Evolutionary conservation across 164 flowering plant species (phyloP).

Genomic region (Aristolochia californica): DNA sequence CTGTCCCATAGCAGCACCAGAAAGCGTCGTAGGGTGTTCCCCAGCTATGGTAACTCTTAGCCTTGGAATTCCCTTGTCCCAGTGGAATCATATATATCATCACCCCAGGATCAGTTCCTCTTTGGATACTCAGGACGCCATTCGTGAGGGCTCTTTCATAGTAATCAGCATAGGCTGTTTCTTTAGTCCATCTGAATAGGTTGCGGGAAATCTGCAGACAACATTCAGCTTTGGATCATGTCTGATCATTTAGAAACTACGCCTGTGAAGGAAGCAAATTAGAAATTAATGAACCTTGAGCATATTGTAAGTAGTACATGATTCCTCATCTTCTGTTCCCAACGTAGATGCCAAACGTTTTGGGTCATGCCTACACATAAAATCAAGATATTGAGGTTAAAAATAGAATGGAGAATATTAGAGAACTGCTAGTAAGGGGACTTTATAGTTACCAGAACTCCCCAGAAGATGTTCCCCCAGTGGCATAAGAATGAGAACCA

Average conservation of each 20-base stretch:
- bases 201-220: slow-evolving; percentile 59
- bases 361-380: slow-evolving; percentile 60
- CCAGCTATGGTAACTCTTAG: slow-evolving; percentile 61
- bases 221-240: neutral
- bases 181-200: slow-evolving; percentile 91
- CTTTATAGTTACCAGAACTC: slow-evolving; percentile 63
- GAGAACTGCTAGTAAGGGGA: neutral
- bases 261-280: neutral
- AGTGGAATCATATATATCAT: slow-evolving; percentile 95
- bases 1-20: slow-evolving; percentile 99
- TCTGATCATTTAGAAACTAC: no score
- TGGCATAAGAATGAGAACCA: slow-evolving; percentile 80
- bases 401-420: neutral
- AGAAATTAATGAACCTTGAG: slow-evolving; percentile 45
- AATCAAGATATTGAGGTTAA: neutral
- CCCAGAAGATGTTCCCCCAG: slow-evolving; percentile 80
- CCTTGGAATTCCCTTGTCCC: slow-evolving; percentile 71
- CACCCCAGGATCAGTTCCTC: slow-evolving; percentile 80
- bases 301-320: slow-evolving; percentile 95
- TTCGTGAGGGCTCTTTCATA: slow-evolving; percentile 90
- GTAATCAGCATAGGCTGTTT: slow-evolving; percentile 79
- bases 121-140: slow-evolving; percentile 83
- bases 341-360: slow-evolving; percentile 58
- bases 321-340: slow-evolving; percentile 72
- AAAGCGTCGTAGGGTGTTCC: slow-evolving; percentile 56